Conservation (phyloP, 2,329 filamentous ascomycete species). For the Alternaria triticimaculans region DNA sequence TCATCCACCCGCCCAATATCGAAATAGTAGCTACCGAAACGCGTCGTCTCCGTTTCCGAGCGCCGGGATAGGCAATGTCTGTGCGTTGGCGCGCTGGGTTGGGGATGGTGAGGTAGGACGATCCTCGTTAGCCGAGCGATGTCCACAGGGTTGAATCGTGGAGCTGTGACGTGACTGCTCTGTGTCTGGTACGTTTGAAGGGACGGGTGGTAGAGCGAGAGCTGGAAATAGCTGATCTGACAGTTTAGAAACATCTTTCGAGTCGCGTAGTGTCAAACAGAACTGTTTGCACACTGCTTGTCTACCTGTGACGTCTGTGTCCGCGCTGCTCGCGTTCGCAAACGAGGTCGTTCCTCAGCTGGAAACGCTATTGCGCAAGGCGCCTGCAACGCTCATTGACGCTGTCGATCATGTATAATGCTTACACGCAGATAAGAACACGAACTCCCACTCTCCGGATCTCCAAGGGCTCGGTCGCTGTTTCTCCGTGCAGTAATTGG, state of each 20-base stretch:
- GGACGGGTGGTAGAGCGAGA: not conserved
- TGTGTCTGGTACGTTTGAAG: not conserved
- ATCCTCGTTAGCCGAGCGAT: not conserved
- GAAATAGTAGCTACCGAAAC: constrained; percentile 26
- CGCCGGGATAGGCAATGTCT: constrained; percentile 12
- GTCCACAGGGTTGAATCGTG: not conserved
- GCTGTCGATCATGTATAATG: not conserved
- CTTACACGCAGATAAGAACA: not conserved
- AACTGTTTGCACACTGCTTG: not conserved
- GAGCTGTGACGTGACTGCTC: not conserved
- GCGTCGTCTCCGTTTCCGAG: constrained; percentile 5
- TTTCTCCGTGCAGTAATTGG: not conserved
- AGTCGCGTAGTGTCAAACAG: not conserved
- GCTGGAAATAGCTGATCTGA: not conserved
- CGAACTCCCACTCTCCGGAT: not conserved
- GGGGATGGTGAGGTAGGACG: not conserved
- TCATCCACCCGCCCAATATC: not conserved
- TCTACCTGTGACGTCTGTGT: not conserved
- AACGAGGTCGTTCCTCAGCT: not conserved
- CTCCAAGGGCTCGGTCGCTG: not conserved
- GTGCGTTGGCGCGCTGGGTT: constrained; percentile 1
- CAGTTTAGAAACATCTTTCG: not conserved
- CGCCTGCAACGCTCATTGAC: constrained; percentile 1
- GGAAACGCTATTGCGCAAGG: not conserved
- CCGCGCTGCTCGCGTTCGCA: not conserved